Evolutionary conservation across 208 protist species (phyloP).

Genomic region (Zelonia costaricensis): DNA sequence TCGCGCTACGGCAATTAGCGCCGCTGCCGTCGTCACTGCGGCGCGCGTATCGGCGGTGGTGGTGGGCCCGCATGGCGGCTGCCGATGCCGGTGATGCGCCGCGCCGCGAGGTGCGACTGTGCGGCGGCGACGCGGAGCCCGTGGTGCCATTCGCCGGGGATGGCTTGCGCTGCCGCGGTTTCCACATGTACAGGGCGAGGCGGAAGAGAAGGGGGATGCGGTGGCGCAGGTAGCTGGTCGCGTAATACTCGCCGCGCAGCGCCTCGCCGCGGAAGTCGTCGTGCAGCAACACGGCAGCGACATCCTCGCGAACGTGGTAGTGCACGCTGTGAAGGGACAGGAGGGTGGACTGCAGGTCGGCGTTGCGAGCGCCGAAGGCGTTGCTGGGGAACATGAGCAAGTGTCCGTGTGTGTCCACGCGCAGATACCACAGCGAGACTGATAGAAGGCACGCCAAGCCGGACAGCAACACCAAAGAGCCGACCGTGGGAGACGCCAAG

Average conservation of each 20-base stretch:
- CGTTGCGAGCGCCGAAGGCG: not conserved
- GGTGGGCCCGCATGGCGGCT: too few relatives aligned
- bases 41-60: too few relatives aligned
- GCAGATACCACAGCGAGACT: not conserved
- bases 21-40: too few relatives aligned
- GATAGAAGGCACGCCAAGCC: not conserved
- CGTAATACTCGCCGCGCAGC: slow-evolving; percentile 19
- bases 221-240: slow-evolving; percentile 28
- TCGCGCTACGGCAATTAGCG: too few relatives aligned
- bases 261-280: slow-evolving; percentile 31
- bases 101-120: too few relatives aligned
- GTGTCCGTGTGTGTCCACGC: not conserved
- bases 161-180: not conserved
- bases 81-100: too few relatives aligned
- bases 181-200: slow-evolving; percentile 28
- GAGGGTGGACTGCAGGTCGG: slow-evolving; percentile 22
- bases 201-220: slow-evolving; percentile 32
- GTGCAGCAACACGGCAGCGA: slow-evolving; percentile 30
- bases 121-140: too few relatives aligned
- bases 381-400: slow-evolving; percentile 9
- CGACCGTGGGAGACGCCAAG: not conserved
- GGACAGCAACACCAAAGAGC: not conserved
- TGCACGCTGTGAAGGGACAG: slow-evolving; percentile 13
- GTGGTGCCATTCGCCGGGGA: too few relatives aligned
- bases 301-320: slow-evolving; percentile 18